Evolutionary conservation across 495 filamentous ascomycete species (phyloP).

Genomic region (Echria macrotheca): DNA sequence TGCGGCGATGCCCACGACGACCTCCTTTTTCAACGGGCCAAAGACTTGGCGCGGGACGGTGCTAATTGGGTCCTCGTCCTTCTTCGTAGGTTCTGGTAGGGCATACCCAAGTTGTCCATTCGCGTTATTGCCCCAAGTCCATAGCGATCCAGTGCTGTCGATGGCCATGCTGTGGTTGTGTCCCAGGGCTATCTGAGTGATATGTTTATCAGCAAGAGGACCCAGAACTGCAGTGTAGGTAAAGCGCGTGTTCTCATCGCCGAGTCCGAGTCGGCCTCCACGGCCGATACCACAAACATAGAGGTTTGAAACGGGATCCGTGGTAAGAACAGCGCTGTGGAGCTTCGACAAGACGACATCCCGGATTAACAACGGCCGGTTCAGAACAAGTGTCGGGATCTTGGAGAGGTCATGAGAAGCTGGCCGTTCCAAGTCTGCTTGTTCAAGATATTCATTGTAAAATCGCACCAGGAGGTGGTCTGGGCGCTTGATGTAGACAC

Average conservation of each 20-base stretch:
- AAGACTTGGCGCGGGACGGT: slow-evolving; percentile 81
- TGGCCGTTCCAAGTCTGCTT: slow-evolving; percentile 23
- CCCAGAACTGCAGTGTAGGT: slow-evolving; percentile 74
- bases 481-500: slow-evolving; percentile 71
- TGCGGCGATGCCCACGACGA: slow-evolving; percentile 76
- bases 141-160: slow-evolving; percentile 73
- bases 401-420: slow-evolving; percentile 37
- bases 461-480: slow-evolving; percentile 69
- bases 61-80: slow-evolving; percentile 76
- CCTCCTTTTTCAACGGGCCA: slow-evolving; percentile 81
- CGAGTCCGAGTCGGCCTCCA: slow-evolving; percentile 83
- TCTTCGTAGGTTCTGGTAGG: slow-evolving; percentile 48
- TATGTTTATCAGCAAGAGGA: slow-evolving; percentile 61
- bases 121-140: slow-evolving; percentile 88
- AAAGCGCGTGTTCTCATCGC: slow-evolving; percentile 83
- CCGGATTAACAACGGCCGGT: slow-evolving; percentile 63
- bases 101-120: slow-evolving; percentile 83
- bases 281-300: slow-evolving; percentile 90
- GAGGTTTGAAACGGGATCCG: slow-evolving; percentile 86
- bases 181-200: slow-evolving; percentile 71
- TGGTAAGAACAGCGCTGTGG: slow-evolving; percentile 82
- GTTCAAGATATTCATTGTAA: slow-evolving; percentile 53
- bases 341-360: slow-evolving; percentile 85
- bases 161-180: slow-evolving; percentile 88
- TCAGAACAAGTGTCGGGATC: slow-evolving; percentile 63